Evolutionary conservation across 2,329 filamentous ascomycete species (phyloP), one percentile per base, ranked within the genome.

Genomic region (Colletotrichum falcatum): DNA sequence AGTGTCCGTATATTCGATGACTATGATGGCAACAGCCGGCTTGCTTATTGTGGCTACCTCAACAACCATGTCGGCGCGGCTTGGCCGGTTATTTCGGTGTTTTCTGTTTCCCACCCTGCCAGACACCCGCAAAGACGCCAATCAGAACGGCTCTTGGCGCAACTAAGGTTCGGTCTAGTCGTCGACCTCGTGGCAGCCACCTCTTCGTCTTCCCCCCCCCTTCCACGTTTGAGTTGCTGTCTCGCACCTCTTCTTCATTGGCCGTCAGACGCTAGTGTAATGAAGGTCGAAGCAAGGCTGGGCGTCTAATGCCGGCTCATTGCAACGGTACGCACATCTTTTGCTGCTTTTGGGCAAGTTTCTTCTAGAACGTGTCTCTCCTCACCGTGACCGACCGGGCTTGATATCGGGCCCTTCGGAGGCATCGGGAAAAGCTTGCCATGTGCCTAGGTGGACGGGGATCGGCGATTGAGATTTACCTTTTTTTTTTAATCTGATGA

Each of bases 161-260:
- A 23, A n/a, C 67, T 58, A 66, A 70, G 67, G 67, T 66, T 70
- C 49, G 56, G 51, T 5, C 63, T 66, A 70, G 42, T 28, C 16
- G 5, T 18, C 44, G n/a, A n/a, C n/a, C n/a, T n/a, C n/a, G n/a
- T 70, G 30, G 67, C 51, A 66, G n/a, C n/a, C n/a, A n/a, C n/a
- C n/a, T n/a, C 42, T 56, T 49, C 61, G 48, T 44, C 58, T 56
- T 64, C 23, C 64, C 68, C 44, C 2, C 28, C 3, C 46, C 20
- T 14, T 8, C 44, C 23, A 8, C 26, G 42, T 16, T 33, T 16
- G 20, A 18, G 33, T 26, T 60, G 42, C 49, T 56, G 35, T 18
- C 49, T 46, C 46, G 39, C 20, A 20, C 11, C 11, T 55, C n/a
- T 35, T 12, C 28, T 35, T 62, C 46, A 28, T 23, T 26, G 58